These are phyloP conservation scores for Pulveroboletus sp. DNA, from an alignment of 1,284 basidiomycete genomes.

Conservation along the genomic window DNA sequence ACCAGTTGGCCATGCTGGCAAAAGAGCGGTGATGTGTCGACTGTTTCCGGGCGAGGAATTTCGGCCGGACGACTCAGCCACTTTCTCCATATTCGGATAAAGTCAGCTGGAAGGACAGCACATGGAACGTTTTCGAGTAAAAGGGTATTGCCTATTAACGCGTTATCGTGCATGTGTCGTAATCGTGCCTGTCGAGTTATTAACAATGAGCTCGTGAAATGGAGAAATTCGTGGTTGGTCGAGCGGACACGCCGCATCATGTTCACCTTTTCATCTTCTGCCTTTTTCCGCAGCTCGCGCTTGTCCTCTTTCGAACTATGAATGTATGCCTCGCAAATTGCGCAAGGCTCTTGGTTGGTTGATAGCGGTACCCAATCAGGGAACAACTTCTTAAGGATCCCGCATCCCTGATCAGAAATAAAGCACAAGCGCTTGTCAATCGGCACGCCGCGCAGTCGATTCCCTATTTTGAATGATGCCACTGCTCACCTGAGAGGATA, in stretches of 20 bases:
- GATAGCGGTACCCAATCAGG: conserved; percentile 62
- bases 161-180: conserved; percentile 59
- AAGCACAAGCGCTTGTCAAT: conserved; percentile 20
- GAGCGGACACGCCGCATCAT: background rate
- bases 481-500: conserved; percentile 55
- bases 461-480: conserved; percentile 9
- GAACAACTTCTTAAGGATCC: conserved; percentile 57
- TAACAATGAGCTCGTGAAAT: conserved; percentile 18
- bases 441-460: conserved; percentile 15
- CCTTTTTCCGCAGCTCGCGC: conserved; percentile 55
- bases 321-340: conserved; percentile 57
- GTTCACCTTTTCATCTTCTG: conserved; percentile 73
- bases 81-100: conserved; percentile 64
- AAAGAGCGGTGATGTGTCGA: conserved; percentile 64
- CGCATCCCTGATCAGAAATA: conserved; percentile 48
- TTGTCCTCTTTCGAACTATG: conserved; percentile 59
- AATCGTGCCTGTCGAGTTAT: conserved; percentile 51
- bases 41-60: conserved; percentile 51
- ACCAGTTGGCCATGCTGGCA: conserved; percentile 67
- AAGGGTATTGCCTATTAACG: conserved; percentile 46
- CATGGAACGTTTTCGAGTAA: conserved; percentile 50
- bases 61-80: conserved; percentile 66
- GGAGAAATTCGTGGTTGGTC: background rate
- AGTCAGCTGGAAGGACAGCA: conserved; percentile 60
- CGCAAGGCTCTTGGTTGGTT: conserved; percentile 54